Base-by-base conservation (phyloP, 345 rosid genomes). In the Conringia planisiliqua region DNA sequence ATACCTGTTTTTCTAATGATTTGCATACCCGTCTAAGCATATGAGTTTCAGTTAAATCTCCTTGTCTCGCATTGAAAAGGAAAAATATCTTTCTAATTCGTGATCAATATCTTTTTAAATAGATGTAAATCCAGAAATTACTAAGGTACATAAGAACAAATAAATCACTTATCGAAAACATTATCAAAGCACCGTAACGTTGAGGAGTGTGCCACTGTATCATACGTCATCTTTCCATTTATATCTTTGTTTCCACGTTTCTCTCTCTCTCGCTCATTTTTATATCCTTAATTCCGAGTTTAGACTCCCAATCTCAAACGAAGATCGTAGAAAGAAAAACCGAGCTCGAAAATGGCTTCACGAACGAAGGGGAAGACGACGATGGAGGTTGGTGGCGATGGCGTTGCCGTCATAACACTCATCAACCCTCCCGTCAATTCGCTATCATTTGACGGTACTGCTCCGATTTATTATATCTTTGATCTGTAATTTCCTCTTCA, bases 371-470 rank as follows among this genome's bases (percentile, higher is more conserved):
- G 97, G 63, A 87, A 78, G 81, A 86, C 97, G 20, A 73, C 73
- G 38, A 56, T 94, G 66, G 91, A 94, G 50, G 97, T 94, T 5
- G 97, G 97, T 56, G 80, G 82, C 75, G 95, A 89, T 78, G 96
- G 96, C 32, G 96, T 94, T 63, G 98, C 98, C 68, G 55, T 94
- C 78, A 84, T 94, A 69, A 91, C 97, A 39, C 75, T 94, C 85
- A 73, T 89, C 82, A 83, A 91, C 40, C 97, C 96, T 77, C 96
- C 98, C 6, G 94, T 94, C 76, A 94, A 94, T 82, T 83, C 98
- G 47, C 97, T 94, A 30, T 88, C 96, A 2, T 78, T 79, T 6
- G 95, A 94, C 71, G 92, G 98, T 93, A 83, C 27, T 24, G 73
- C 5, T 61, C 56, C 61, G 62, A 14, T 44, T 29, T 6, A 33